Evolutionary conservation across 192 early-diverging fungal genomes (phyloP).

Genomic region (Coemansia sp.): DNA sequence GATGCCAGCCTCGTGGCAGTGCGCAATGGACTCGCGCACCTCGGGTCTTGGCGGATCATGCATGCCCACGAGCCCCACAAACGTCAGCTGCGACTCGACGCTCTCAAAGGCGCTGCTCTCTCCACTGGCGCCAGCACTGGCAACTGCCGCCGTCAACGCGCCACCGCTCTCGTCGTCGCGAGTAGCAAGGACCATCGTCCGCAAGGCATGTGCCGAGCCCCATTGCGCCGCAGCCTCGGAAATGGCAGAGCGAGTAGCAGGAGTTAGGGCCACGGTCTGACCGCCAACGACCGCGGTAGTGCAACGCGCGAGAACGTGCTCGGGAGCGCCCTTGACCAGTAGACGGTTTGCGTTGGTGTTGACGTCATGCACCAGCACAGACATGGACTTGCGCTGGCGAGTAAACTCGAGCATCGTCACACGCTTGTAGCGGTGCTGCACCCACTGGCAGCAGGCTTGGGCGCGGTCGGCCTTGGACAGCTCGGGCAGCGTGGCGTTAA

Average conservation of each 20-base stretch:
- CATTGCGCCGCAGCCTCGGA: conserved; percentile 68
- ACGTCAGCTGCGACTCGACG: conserved; percentile 86
- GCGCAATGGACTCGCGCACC: conserved; percentile 76
- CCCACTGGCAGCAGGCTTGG: conserved; percentile 74
- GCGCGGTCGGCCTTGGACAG: conserved; percentile 60
- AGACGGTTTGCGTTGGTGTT: conserved; percentile 37
- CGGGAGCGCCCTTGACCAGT: conserved; percentile 95
- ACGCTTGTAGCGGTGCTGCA: conserved; percentile 61
- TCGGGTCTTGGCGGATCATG: conserved; percentile 96
- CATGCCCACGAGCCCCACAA: conserved; percentile 96
- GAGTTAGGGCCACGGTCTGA: conserved; percentile 62
- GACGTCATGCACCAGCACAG: conserved; percentile 66
- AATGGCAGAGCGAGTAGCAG: conserved; percentile 60
- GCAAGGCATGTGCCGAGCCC: conserved; percentile 75
- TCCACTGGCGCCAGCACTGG: conserved; percentile 20
- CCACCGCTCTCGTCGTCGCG: conserved; percentile 58
- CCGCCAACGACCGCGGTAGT: conserved; percentile 40
- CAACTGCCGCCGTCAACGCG: conserved; percentile 56
- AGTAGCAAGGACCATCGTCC: conserved; percentile 89
- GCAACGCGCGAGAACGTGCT: conserved; percentile 89
- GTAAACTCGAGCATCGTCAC: conserved; percentile 86
- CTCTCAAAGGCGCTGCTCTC: conserved; percentile 54
- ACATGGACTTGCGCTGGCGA: conserved; percentile 98
- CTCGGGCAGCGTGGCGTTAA: conserved; percentile 61
- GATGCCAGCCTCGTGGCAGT: conserved; percentile 93